These are phyloP conservation scores for Penium margaritaceum DNA, from an alignment of 139 green algal species.

Conservation along the genomic window DNA sequence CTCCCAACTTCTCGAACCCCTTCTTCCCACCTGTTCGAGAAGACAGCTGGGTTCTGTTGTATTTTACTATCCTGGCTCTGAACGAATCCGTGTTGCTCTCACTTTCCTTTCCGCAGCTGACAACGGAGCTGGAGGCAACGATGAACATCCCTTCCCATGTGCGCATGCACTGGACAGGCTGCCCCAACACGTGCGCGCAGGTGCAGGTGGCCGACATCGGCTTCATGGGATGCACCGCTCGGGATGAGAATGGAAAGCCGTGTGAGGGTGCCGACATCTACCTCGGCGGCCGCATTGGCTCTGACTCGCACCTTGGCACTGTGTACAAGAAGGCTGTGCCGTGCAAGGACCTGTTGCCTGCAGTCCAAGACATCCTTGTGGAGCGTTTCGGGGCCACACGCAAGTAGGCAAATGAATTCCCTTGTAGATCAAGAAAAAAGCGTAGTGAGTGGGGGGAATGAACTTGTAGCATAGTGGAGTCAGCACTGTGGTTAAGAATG, in stretches of 20 bases:
- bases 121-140: conserved; percentile 71
- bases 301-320: conserved; percentile 44
- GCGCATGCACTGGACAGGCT: conserved; percentile 95
- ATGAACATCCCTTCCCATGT: conserved; percentile 72
- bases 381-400: conserved; percentile 66
- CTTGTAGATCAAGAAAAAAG: no score
- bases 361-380: conserved; percentile 72
- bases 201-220: conserved; percentile 45
- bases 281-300: conserved; percentile 67
- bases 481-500: no score
- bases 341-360: conserved; percentile 60
- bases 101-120: conserved; percentile 47
- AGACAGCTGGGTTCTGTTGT: no score
- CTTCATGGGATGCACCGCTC: conserved; percentile 75
- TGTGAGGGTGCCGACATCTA: conserved; percentile 85
- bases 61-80: no score
- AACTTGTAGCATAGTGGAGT: no score
- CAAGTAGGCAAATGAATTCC: conserved; percentile 31
- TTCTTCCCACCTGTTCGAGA: not conserved
- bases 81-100: no score
- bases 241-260: conserved; percentile 63
- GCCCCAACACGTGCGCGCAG: conserved; percentile 94
- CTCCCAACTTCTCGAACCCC: not conserved
- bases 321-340: conserved; percentile 51
- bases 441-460: no score